Base-by-base conservation (phyloP, 1,139 yeast species). In the Yamadazyma triangularis region DNA sequence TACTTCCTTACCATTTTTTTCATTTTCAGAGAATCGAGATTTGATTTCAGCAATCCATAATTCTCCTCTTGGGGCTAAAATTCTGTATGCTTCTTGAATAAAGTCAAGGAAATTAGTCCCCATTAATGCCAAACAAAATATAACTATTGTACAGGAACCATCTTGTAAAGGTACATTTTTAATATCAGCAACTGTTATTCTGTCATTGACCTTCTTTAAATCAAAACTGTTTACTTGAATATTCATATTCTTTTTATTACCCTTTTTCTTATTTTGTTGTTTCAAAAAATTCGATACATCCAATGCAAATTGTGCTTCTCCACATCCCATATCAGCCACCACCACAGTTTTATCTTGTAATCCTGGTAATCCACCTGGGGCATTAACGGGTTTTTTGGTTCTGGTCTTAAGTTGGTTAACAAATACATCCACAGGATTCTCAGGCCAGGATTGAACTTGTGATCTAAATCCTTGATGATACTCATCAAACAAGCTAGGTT, bases 261-360 rank as follows among this genome's bases (percentile, higher is more conserved):
- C 56, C 54, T 36, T 56, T 53, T 34, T 58, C 57, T 58, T 53
- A 30, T 40, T 34, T 33, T 58, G 63, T n/a, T n/a, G n/a, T n/a
- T n/a, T n/a, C 32, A 73, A 64, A 44, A 75, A 74, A 13, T 70
- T 66, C 27, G 64, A 60, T 24, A 87, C 70, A 41, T 86, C 84
- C 24, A 71, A 56, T 2, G 96, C 79, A 27, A 91, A 67, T 48
- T 83, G 84, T 0, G 97, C 97, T 56, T 91, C 98, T 30, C 98
- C 98, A 58, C 98, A 91, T 9, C 98, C 98, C 96, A 91, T 88
- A 60, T 91, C 98, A 0, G 97, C 96, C 33, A 91, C 73, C 2
- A 83, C 87, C 23, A 88, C 79, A 32, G 64, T 62, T 36, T 68
- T 71, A 28, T 53, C 50, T 2, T 62, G 50, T 27, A 73, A 52